Percentiles rank a stretch among this genome's conserved stretches.
These are phyloP conservation scores for Biscogniauxia sp. DNA, from an alignment of 2,329 filamentous ascomycete species.

Conservation along the genomic window DNA sequence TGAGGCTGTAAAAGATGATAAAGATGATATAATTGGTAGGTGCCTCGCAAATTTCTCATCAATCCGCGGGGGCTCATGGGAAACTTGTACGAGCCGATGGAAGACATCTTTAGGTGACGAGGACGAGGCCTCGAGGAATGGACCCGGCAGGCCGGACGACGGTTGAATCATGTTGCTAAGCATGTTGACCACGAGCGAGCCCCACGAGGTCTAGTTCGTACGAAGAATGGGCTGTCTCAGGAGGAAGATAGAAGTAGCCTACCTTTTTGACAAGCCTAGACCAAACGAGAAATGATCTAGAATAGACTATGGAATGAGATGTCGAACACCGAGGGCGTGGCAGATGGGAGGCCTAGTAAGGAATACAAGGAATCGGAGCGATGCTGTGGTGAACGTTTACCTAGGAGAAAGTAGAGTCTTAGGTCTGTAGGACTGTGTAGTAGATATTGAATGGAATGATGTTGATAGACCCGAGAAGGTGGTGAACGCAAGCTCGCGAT, in stretches of 20 bases:
- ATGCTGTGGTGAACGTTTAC: background rate
- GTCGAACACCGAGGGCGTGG: slow-evolving; percentile 4
- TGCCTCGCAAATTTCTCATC: background rate
- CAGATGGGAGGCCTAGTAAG: background rate
- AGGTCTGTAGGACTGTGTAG: background rate
- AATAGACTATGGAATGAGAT: slow-evolving; percentile 23
- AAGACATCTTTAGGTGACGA: slow-evolving; percentile 9
- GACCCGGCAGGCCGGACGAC: slow-evolving; percentile 22
- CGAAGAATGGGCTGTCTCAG: slow-evolving; percentile 30
- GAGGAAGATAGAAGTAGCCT: slow-evolving; percentile 13
- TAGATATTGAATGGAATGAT: background rate
- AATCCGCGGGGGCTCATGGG: background rate
- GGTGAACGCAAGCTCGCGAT: background rate
- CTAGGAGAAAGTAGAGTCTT: background rate
- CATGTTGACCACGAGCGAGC: slow-evolving; percentile 10
- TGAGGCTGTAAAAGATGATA: background rate
- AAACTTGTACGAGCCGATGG: slow-evolving; percentile 11
- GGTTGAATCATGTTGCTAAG: slow-evolving; percentile 11
- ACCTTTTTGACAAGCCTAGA: slow-evolving; percentile 18
- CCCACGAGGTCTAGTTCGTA: slow-evolving; percentile 10
- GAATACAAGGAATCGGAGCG: background rate
- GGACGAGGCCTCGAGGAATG: slow-evolving; percentile 21
- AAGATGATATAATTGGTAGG: background rate
- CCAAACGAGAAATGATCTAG: slow-evolving; percentile 12
- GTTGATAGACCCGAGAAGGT: background rate